Percentiles rank a stretch among this genome's conserved stretches.
These are phyloP conservation scores for Testicularia cyperi DNA, from an alignment of 1,284 basidiomycete genomes.

Conservation along the genomic window DNA sequence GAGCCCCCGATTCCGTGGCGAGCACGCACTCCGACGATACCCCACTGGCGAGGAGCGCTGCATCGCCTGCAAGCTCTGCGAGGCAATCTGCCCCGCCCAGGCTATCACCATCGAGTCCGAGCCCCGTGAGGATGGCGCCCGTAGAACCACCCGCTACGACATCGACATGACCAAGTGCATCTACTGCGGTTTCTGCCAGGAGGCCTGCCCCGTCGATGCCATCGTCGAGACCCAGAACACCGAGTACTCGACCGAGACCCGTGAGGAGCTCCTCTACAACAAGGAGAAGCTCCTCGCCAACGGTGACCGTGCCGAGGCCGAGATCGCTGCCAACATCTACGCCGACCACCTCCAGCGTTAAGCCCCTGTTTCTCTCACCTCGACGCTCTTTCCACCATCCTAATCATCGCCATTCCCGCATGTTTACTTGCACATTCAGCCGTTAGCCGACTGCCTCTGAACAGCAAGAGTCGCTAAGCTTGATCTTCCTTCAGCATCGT, in stretches of 20 bases:
- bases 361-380: slow-evolving; percentile 1
- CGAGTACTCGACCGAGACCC: slow-evolving; percentile 87
- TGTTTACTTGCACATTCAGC: too few relatives aligned
- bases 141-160: slow-evolving; percentile 96
- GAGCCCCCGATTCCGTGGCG: slow-evolving; percentile 95
- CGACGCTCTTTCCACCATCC: too few relatives aligned
- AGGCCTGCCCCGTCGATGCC: slow-evolving; percentile 98
- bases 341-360: slow-evolving; percentile 56
- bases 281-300: slow-evolving; percentile 90
- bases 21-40: slow-evolving; percentile 97
- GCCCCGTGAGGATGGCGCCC: slow-evolving; percentile 88
- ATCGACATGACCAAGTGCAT: slow-evolving; percentile 77
- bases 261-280: slow-evolving; percentile 98
- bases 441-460: too few relatives aligned
- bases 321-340: slow-evolving; percentile 63
- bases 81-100: slow-evolving; percentile 98
- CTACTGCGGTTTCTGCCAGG: slow-evolving; percentile 63
- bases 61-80: slow-evolving; percentile 97
- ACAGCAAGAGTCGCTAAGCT: too few relatives aligned
- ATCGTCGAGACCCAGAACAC: slow-evolving; percentile 81
- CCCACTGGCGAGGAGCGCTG: slow-evolving; percentile 98
- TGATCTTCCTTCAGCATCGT: too few relatives aligned
- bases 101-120: slow-evolving; percentile 99
- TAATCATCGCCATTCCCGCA: too few relatives aligned
- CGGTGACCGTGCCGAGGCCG: slow-evolving; percentile 92